These are phyloP conservation scores for Pestalotiopsis sp. DNA, from an alignment of 2,329 filamentous ascomycete genomes.

Conservation along the genomic window DNA sequence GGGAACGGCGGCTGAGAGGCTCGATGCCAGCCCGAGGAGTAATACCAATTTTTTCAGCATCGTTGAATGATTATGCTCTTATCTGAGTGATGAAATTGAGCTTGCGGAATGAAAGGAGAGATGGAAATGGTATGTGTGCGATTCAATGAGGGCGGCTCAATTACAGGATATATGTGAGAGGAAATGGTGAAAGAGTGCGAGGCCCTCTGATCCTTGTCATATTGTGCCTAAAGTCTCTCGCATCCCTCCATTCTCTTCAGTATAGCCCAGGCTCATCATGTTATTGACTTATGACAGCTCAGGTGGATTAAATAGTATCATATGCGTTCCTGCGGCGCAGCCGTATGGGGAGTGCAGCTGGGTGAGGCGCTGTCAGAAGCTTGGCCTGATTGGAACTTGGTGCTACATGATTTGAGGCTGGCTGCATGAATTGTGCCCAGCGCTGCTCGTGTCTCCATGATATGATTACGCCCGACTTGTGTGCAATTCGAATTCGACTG, in stretches of 20 bases:
- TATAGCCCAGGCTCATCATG: not conserved
- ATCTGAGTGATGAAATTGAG: not conserved
- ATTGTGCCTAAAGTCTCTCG: not conserved
- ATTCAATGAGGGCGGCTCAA: too few species aligned
- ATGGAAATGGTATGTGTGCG: too few species aligned
- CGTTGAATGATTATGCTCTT: not conserved
- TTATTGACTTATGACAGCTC: not conserved
- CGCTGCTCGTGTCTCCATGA: not conserved
- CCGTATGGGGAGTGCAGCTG: not conserved
- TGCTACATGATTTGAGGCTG: not conserved
- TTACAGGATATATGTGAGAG: too few species aligned
- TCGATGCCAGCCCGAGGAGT: not conserved
- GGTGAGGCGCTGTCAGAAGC: not conserved
- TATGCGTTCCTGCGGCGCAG: not conserved
- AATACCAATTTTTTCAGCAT: not conserved
- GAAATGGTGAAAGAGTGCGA: too few species aligned
- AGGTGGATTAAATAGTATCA: not conserved
- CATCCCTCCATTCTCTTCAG: not conserved
- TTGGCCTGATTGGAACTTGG: not conserved
- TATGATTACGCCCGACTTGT: not conserved
- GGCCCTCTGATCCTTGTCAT: not conserved
- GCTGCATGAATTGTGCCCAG: not conserved
- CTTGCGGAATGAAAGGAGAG: too few species aligned
- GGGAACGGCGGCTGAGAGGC: not conserved
- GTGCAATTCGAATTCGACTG: not conserved